A percentile compares a stretch with the other conserved stretches of the same genome.
Evolutionary conservation across 2,329 filamentous ascomycete species (phyloP).

Genomic region (Blastomyces parvus): DNA sequence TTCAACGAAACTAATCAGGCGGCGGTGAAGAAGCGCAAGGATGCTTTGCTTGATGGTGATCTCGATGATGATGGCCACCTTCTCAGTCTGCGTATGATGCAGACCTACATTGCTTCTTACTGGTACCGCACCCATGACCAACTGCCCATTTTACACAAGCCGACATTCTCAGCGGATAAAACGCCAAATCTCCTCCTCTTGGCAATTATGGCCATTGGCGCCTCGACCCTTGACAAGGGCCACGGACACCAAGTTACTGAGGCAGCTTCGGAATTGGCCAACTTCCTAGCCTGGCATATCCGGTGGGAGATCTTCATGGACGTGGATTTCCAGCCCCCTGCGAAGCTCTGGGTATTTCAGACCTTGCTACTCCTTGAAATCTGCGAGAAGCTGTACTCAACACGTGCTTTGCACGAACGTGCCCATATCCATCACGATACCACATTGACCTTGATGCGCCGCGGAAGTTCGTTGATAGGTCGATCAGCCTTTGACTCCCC

Average conservation of each 20-base stretch:
- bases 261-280: slow-evolving; percentile 71
- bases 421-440: slow-evolving; percentile 96
- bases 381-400: slow-evolving; percentile 98
- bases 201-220: slow-evolving; percentile 85
- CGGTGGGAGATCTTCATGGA: slow-evolving; percentile 95
- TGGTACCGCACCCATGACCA: slow-evolving; percentile 94
- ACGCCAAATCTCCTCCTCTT: slow-evolving; percentile 77
- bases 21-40: slow-evolving; percentile 63
- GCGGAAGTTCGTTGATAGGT: slow-evolving; percentile 82
- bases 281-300: slow-evolving; percentile 87
- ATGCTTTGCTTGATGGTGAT: slow-evolving; percentile 68
- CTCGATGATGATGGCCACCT: slow-evolving; percentile 52
- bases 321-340: slow-evolving; percentile 76
- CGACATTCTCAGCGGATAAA: slow-evolving; percentile 80
- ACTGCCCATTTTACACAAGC: slow-evolving; percentile 86
- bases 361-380: slow-evolving; percentile 78
- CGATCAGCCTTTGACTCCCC: slow-evolving; percentile 77
- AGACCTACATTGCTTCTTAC: slow-evolving; percentile 84
- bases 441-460: slow-evolving; percentile 87
- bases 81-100: slow-evolving; percentile 87
- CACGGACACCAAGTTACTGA: slow-evolving; percentile 65
- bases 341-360: slow-evolving; percentile 94
- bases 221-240: slow-evolving; percentile 75
- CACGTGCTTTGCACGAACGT: slow-evolving; percentile 79
- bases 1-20: slow-evolving; percentile 75